A percentile compares a stretch with the other conserved stretches of the same genome.
These are phyloP conservation scores for Pythium aristosporum DNA, from an alignment of 352 stramenopile species.

Conservation along the genomic window DNA sequence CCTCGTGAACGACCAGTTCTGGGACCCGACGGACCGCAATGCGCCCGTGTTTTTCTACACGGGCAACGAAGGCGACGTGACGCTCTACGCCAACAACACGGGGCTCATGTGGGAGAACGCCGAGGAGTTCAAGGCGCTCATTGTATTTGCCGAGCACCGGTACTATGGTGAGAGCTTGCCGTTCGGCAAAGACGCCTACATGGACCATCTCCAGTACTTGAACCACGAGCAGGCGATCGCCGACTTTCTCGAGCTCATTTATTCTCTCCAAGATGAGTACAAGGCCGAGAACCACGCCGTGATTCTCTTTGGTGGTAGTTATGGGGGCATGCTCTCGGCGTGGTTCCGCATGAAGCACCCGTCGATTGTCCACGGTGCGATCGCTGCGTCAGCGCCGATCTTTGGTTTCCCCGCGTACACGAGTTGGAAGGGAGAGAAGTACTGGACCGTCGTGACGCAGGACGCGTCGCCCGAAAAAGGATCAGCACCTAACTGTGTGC, in stretches of 20 bases:
- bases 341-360: conserved; percentile 97
- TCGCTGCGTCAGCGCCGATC: conserved; percentile 94
- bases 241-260: conserved; percentile 13
- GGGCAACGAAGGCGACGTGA: conserved; percentile 67
- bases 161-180: conserved; percentile 3
- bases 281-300: conserved; percentile 76
- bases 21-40: conserved; percentile 57
- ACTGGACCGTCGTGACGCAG: conserved; percentile 81
- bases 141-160: conserved; percentile 70
- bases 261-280: conserved; percentile 77
- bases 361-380: conserved; percentile 86
- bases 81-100: conserved; percentile 63
- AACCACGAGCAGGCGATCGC: not conserved
- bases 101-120: conserved; percentile 76
- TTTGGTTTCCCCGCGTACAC: conserved; percentile 81
- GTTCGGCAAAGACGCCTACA: conserved; percentile 34
- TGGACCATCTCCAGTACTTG: not conserved
- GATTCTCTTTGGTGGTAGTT: conserved; percentile 95
- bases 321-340: conserved; percentile 94
- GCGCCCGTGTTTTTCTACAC: conserved; percentile 74
- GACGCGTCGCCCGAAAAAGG: conserved; percentile 72
- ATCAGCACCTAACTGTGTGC: conserved; percentile 70
- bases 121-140: conserved; percentile 48
- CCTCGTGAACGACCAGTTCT: conserved; percentile 87
- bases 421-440: conserved; percentile 65